These are phyloP conservation scores for Multifurca ochricompacta DNA, from an alignment of 768 basidiomycete species.

Conservation along the genomic window DNA sequence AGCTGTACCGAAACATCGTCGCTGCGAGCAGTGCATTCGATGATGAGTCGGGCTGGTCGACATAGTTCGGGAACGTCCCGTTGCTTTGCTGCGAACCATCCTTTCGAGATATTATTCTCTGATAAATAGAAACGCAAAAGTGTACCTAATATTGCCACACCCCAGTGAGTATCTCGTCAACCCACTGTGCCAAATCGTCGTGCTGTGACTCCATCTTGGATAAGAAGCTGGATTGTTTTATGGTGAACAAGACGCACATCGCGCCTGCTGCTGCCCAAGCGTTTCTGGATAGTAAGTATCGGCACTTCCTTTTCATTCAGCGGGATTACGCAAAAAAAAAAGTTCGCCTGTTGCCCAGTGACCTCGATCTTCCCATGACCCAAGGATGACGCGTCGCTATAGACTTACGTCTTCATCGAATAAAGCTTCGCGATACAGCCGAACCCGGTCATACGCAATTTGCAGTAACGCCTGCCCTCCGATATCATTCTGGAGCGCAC, in stretches of 20 bases:
- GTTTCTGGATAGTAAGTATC: slow-evolving; percentile 32
- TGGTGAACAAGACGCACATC: slow-evolving; percentile 49
- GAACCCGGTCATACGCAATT: slow-evolving; percentile 47
- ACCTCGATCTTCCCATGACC: slow-evolving; percentile 37
- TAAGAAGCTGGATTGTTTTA: slow-evolving; percentile 39
- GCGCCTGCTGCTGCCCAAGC: slow-evolving; percentile 68
- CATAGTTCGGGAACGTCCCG: slow-evolving; percentile 46
- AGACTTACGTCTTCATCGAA: slow-evolving; percentile 37
- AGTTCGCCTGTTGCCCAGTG: slow-evolving; percentile 49
- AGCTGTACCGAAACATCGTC: slow-evolving; percentile 46
- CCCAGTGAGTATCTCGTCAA: slow-evolving; percentile 41
- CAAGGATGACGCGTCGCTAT: slow-evolving; percentile 50
- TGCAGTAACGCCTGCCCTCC: slow-evolving; percentile 33
- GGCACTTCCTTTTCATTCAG: neutral
- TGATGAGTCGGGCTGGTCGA: slow-evolving; percentile 42
- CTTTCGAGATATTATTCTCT: neutral
- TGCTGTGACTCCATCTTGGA: slow-evolving; percentile 33
- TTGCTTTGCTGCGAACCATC: slow-evolving; percentile 29
- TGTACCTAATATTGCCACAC: slow-evolving; percentile 40
- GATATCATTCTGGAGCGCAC: slow-evolving; percentile 37
- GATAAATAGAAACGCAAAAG: neutral
- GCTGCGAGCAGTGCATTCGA: slow-evolving; percentile 52
- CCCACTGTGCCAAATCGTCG: slow-evolving; percentile 42
- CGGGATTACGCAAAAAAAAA: neutral
- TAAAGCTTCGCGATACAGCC: slow-evolving; percentile 49